Base-by-base conservation (phyloP, 2,329 filamentous ascomycete genomes). In the Ophiostoma sp. region DNA sequence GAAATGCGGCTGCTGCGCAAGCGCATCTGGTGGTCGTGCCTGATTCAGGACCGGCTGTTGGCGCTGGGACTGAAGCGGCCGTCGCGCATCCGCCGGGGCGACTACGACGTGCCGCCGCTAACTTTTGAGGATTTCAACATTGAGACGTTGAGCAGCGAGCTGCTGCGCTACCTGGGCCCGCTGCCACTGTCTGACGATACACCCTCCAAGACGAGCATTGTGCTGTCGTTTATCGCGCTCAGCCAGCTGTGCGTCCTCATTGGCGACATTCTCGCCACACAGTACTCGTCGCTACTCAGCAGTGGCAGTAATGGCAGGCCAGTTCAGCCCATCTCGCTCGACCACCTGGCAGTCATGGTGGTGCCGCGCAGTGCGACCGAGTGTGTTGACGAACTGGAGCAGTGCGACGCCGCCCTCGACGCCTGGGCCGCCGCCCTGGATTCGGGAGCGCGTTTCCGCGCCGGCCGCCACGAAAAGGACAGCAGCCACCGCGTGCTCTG, bases 1-100 rank as follows among this genome's bases (percentile, higher is more conserved):
- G 36, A 69, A 28, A 42, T n/a, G n/a, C 45, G n/a, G 22, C 36
- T 25, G n/a, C 28, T 61, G 57, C 22, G 57, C 22, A 61, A 33
- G 57, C 36, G 64, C n/a, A 28, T 71, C 50, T 71, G 69, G 69
- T 71, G 69, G 69, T 28, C 69, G 19, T 71, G 69, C n/a, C 22
- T 71, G 8, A 42, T 71, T 17, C 69, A 52, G n/a, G 69, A 71
- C 52, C 69, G 69, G 22, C 28, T 61, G 28, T 25, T 61, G 9
- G 57, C 57, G n/a, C 9, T 61, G 5, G 57, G 57, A n/a, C 22
- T 61, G 6, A n/a, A 28, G 12, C 57, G 57, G 28, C 57, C 57
- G 6, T n/a, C 57, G 12, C 22, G 57, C 22, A 61, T 61, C 25
- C 57, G 57, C 57, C n/a, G 31, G 25, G 25, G 28, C 22, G 57